Evolutionary conservation across 2,329 filamentous ascomycete genomes (phyloP), one percentile per base, ranked within the genome.

Genomic region (Clarireedia sp.): DNA sequence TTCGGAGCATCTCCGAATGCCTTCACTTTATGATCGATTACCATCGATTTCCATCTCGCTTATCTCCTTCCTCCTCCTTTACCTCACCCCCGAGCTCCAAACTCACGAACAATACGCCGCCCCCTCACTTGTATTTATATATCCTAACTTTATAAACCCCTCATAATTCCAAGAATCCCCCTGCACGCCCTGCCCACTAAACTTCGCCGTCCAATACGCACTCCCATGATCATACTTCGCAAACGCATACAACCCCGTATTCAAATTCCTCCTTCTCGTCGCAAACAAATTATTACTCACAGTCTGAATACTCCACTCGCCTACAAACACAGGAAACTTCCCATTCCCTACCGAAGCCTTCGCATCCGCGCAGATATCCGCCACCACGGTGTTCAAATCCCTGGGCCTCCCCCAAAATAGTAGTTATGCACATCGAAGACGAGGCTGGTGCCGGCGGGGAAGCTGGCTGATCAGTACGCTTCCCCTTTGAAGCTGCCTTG

Each of bases 221-320:
- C 68, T 64, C 2, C 69, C 70, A 16, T 63, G 59, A 1, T 63
- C 62, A 59, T 66, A 67, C 56, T 67, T 68, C n/a, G 63, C 59
- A 47, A 62, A 71, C 10, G 68, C 68, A 53, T 70, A 70, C 2
- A 66, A 40, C 50, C 68, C 64, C 0, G 68, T 69, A 51, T 71
- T 66, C 48, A 67, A 64, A 36, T 66, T 60, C 14, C 59, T 65
- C 54, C 63, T 64, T 4, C 68, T 57, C 21, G 60, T 61, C 2
- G 59, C 63, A 21, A 70, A 60, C 8, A 60, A 64, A 59, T 72
- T 72, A 51, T 70, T 67, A 24, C 63, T 62, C 23, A 62, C 56
- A 3, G 64, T 64, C 60, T 72, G 66, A 16, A 71, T 61, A 3
- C 63, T 60, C 68, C 68, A 71, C 57, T 71, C 69, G 26, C 70